phyloP scores from a whole-genome alignment of 164 flowering plant genomes.

The Platanus orientalis region DNA sequence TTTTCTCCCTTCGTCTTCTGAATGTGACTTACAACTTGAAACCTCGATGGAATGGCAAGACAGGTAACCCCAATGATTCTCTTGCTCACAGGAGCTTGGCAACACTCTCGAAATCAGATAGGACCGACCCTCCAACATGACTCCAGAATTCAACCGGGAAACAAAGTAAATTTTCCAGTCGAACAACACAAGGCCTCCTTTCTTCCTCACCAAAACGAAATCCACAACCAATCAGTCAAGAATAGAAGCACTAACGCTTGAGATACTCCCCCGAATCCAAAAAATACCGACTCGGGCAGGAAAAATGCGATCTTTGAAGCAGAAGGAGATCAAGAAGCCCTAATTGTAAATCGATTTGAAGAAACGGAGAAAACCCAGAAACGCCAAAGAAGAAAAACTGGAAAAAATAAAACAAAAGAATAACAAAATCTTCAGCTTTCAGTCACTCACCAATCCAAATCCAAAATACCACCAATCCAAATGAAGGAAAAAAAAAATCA shows the following conservation, averaged over 20 bases:
- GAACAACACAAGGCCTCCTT: slow-evolving; percentile 18
- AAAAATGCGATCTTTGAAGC: slow-evolving; percentile 3
- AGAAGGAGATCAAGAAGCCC: background rate
- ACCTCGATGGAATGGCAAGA: slow-evolving; percentile 19
- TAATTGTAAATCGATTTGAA: background rate
- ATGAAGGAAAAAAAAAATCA: background rate
- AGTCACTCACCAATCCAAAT: slow-evolving; percentile 6
- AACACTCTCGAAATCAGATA: slow-evolving; percentile 30
- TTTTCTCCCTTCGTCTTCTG: slow-evolving; percentile 31
- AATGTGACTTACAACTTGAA: slow-evolving; percentile 30
- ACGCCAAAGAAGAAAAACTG: background rate
- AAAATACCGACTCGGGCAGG: background rate
- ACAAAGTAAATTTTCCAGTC: slow-evolving; percentile 2
- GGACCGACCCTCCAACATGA: slow-evolving; percentile 32
- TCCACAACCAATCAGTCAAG: no score
- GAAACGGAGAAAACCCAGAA: background rate
- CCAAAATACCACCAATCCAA: slow-evolving; percentile 10
- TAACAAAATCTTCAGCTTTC: slow-evolving; percentile 5
- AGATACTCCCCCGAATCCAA: background rate
- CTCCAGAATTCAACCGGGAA: slow-evolving; percentile 15
- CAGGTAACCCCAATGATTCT: slow-evolving; percentile 28
- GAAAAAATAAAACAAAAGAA: no score
- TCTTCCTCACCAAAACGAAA: slow-evolving; percentile 18
- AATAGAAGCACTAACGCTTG: background rate
- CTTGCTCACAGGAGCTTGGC: slow-evolving; percentile 33